Base-by-base conservation (phyloP, 1,284 basidiomycete species). In the Peniophora sp. region DNA sequence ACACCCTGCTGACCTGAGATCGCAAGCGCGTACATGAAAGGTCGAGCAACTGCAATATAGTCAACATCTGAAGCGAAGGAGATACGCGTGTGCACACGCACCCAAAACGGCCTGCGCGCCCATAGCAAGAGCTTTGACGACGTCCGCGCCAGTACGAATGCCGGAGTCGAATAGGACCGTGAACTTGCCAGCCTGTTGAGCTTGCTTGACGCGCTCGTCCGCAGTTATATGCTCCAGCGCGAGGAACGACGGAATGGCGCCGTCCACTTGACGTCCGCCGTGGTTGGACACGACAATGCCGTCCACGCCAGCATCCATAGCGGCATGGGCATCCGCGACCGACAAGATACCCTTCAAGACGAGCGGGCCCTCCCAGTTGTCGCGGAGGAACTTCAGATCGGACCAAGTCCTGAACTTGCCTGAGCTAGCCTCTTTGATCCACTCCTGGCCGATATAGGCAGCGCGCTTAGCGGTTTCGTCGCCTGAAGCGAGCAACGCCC, bases 211-310 rank as follows among this genome's bases (percentile, higher is more conserved):
- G 55, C 76, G 78, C 20, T 68, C 66, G 22, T 81, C 84, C 46
- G 70, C 68, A 68, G 75, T 79, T 55, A 88, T 81, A 48, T 66
- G 67, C 49, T 79, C 77, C 3, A 92, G 74, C 1, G 85, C 85
- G 56, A 81, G 79, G 14, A 92, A 67, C 1, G 87, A 81, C 0
- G 82, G 79, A 12, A 91, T 76, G 1, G 82, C 83, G 3, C 88
- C 88, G 61, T 93, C 90, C 3, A 93, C 75, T 63, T 92, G 90
- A 32, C 88, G 74, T 1, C 88, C 89, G 24, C 85, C 90, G 59
- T 93, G 90, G 60, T 92, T 92, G 6, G 83, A 87, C 9, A 92
- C 84, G 24, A 92, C 66, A 53, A 93, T 85, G 1, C 84, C 89
- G 55, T 92, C 80, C 10, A 81, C 73, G 1, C 80, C 81, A n/a